phyloP scores from a whole-genome alignment of 371 early-diverging fungal species.

The Saksenaea vasiformis region DNA sequence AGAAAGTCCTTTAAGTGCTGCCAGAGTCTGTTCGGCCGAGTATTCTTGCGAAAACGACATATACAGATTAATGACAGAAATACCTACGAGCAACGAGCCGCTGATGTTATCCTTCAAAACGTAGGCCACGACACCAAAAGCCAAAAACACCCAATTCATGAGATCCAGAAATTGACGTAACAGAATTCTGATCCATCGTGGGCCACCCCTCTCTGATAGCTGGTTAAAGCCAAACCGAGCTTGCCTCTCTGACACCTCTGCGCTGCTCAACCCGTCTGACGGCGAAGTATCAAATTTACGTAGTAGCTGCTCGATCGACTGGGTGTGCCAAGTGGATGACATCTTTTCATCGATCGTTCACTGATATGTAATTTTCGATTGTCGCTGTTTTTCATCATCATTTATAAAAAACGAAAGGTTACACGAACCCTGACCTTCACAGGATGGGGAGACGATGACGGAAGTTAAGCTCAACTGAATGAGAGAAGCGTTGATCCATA shows the following conservation, averaged over 20 bases:
- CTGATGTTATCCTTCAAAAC: slow-evolving; percentile 64
- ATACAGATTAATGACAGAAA: slow-evolving; percentile 76
- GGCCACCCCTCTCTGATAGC: slow-evolving; percentile 61
- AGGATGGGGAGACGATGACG: no score
- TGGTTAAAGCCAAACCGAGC: slow-evolving; percentile 74
- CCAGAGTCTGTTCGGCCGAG: slow-evolving; percentile 87
- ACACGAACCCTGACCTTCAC: no score
- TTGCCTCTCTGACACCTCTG: slow-evolving; percentile 53
- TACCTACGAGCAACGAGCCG: slow-evolving; percentile 68
- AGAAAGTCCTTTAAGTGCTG: slow-evolving; percentile 77
- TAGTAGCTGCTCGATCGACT: slow-evolving; percentile 55
- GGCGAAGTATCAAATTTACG: slow-evolving; percentile 56
- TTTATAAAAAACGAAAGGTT: no score
- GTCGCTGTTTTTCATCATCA: neutral
- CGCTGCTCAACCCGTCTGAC: slow-evolving; percentile 63
- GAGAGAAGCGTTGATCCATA: no score
- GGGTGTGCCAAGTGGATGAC: slow-evolving; percentile 39
- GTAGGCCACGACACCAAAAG: slow-evolving; percentile 61
- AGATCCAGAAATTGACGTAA: slow-evolving; percentile 80
- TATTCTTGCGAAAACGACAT: slow-evolving; percentile 90
- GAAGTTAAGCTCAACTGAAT: no score
- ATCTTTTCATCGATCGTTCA: neutral
- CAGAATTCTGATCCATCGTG: slow-evolving; percentile 71
- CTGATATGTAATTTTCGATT: neutral
- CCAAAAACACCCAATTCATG: slow-evolving; percentile 82